phyloP scores from a whole-genome alignment of 1,284 basidiomycete genomes.

The Clitocybe nebularis region DNA sequence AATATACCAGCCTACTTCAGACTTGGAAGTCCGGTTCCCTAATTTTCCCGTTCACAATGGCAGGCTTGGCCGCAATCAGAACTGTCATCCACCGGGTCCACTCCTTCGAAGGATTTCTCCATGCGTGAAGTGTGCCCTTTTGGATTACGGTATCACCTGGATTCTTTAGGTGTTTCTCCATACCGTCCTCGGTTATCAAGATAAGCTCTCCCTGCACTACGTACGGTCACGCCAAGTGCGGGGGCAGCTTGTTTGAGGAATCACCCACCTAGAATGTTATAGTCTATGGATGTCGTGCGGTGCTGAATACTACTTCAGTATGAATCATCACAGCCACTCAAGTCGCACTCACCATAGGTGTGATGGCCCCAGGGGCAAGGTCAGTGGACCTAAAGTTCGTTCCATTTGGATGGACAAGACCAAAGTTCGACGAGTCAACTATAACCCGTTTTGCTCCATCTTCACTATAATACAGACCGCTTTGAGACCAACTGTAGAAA shows the following conservation, averaged over 20 bases:
- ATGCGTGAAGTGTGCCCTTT: constrained; percentile 57
- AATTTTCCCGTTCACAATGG: constrained; percentile 40
- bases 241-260: not conserved
- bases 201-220: constrained; percentile 55
- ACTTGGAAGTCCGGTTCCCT: constrained; percentile 29
- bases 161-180: constrained; percentile 48
- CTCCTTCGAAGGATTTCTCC: constrained; percentile 50
- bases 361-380: constrained; percentile 48
- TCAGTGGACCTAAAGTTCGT: constrained; percentile 53
- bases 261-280: constrained; percentile 53
- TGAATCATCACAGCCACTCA: not conserved
- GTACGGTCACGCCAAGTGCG: constrained; percentile 2
- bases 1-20: not conserved
- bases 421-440: constrained; percentile 32
- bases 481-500: constrained; percentile 2
- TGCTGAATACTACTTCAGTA: constrained; percentile 26
- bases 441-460: constrained; percentile 47
- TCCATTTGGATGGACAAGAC: constrained; percentile 43
- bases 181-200: constrained; percentile 53
- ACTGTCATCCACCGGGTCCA: constrained; percentile 56
- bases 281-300: constrained; percentile 53
- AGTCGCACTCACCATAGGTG: constrained; percentile 41
- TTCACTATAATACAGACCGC: constrained; percentile 29
- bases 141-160: constrained; percentile 57
- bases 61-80: constrained; percentile 52